phyloP scores from a whole-genome alignment of 305 asterid species.

The Lippia alba region DNA sequence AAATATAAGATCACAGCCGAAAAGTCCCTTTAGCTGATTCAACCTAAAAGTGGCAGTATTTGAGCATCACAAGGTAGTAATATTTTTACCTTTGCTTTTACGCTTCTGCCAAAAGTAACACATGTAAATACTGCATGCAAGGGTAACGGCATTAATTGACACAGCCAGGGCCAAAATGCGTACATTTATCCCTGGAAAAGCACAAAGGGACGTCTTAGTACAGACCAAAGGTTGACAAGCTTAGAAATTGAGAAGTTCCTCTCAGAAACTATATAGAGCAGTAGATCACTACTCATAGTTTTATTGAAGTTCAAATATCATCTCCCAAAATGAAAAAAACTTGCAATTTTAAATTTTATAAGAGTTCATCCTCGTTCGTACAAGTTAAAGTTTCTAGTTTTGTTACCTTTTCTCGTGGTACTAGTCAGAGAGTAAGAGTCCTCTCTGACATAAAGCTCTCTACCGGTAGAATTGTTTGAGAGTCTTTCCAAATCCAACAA shows the following conservation, averaged over 20 bases:
- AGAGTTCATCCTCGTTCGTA: too few species aligned
- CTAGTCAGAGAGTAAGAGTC: not conserved
- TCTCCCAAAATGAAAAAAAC: too few species aligned
- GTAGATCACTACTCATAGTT: too few species aligned
- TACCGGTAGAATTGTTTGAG: not conserved
- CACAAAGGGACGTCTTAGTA: not conserved
- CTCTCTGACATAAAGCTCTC: constrained; percentile 22
- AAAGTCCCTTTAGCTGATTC: too few species aligned
- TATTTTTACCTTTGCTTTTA: not conserved
- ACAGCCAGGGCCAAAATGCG: not conserved
- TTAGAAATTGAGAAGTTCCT: too few species aligned
- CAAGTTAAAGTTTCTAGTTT: not conserved
- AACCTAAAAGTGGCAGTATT: not conserved
- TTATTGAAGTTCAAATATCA: not conserved
- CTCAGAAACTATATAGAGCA: too few species aligned
- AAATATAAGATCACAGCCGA: too few species aligned
- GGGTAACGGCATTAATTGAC: not conserved
- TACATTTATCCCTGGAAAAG: not conserved
- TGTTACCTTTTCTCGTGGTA: not conserved
- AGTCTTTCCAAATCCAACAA: constrained; percentile 29
- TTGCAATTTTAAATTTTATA: too few species aligned
- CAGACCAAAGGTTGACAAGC: too few species aligned
- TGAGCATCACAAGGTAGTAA: not conserved
- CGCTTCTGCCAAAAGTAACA: not conserved
- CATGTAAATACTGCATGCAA: not conserved